Conservation (phyloP, 345 rosid genomes). For the Ceriops tagal region DNA sequence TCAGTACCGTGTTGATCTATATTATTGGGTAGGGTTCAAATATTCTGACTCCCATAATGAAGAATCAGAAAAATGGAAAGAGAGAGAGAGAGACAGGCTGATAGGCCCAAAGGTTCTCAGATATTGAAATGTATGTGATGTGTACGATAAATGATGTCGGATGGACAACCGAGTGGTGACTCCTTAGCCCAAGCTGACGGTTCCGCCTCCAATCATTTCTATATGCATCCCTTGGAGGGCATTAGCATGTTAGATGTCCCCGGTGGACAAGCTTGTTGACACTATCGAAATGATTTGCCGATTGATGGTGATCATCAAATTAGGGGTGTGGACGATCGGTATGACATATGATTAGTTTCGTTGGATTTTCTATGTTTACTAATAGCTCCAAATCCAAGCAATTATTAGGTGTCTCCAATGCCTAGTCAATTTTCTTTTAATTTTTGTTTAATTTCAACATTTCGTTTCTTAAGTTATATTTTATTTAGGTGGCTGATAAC, state of each 20-base stretch:
- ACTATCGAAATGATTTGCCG: neutral
- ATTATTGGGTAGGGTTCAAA: too few relatives aligned
- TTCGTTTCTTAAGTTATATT: too few relatives aligned
- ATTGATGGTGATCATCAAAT: neutral
- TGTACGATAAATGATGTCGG: neutral
- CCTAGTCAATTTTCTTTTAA: too few relatives aligned
- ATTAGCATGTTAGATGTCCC: slow-evolving; percentile 33
- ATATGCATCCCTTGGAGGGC: slow-evolving; percentile 28
- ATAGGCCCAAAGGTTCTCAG: neutral
- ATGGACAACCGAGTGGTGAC: slow-evolving; percentile 22
- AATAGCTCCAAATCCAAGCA: neutral
- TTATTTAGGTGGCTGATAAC: too few relatives aligned
- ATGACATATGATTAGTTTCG: neutral
- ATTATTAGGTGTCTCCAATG: neutral
- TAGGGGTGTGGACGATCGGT: neutral
- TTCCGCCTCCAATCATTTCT: slow-evolving; percentile 37
- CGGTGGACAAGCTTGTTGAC: neutral
- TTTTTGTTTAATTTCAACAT: too few relatives aligned
- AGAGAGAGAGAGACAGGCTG: too few relatives aligned
- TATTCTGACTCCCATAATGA: too few relatives aligned
- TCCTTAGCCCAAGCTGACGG: slow-evolving; percentile 32
- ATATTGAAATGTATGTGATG: neutral
- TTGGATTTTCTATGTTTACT: neutral
- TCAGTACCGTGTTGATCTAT: too few relatives aligned
- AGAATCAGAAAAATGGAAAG: too few relatives aligned